Conservation (phyloP, 2,329 filamentous ascomycete species). For the Penicillium freii region DNA sequence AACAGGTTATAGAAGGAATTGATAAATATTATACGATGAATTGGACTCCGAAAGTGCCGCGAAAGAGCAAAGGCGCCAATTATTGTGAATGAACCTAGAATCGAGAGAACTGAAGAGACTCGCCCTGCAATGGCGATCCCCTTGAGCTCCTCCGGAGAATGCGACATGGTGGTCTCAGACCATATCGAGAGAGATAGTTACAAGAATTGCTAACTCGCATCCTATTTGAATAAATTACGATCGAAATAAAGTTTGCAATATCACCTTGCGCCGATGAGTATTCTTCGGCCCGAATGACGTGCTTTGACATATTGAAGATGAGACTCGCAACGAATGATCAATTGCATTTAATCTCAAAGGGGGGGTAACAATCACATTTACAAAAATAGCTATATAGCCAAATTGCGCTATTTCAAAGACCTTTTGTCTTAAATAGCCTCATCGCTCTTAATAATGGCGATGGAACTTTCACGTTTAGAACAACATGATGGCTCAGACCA, state of each 20-base stretch:
- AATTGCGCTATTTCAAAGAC: neutral
- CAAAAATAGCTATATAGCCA: neutral
- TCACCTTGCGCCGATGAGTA: constrained; percentile 10
- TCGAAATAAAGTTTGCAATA: neutral
- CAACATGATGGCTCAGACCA: neutral
- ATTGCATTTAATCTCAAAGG: neutral
- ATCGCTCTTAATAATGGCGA: neutral
- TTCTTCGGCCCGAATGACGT: constrained; percentile 13
- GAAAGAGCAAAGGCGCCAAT: constrained; percentile 34
- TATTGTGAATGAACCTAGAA: constrained; percentile 37
- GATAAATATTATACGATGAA: constrained; percentile 41
- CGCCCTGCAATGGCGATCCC: constrained; percentile 33
- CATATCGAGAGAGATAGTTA: neutral
- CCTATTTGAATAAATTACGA: neutral
- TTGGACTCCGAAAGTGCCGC: constrained; percentile 39
- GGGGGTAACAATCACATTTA: neutral
- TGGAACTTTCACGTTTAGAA: neutral
- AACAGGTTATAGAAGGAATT: constrained; percentile 41
- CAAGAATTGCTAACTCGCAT: neutral
- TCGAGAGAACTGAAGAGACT: constrained; percentile 32
- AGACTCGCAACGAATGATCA: too few species aligned
- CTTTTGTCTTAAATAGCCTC: neutral
- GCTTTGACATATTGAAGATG: neutral
- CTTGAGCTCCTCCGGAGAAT: constrained; percentile 27
- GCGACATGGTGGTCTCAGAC: constrained; percentile 15